phyloP scores from a whole-genome alignment of 768 basidiomycete genomes.

The Rhodotorula babjevae region DNA sequence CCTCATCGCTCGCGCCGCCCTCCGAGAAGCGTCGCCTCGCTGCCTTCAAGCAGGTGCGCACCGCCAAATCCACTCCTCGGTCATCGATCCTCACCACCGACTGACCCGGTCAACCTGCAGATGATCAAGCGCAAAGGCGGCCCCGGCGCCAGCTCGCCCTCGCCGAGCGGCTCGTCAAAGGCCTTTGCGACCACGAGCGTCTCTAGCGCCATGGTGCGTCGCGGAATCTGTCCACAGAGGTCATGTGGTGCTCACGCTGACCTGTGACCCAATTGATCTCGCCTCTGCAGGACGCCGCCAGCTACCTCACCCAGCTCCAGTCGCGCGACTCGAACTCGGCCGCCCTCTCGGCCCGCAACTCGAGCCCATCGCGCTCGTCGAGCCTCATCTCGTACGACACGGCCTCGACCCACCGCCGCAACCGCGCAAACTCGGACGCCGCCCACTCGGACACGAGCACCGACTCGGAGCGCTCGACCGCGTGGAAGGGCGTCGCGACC shows the following conservation, averaged over 20 bases:
- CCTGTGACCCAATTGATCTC: not conserved
- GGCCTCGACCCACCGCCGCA: not conserved
- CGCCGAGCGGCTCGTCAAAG: not conserved
- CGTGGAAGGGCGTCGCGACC: slow-evolving; percentile 32
- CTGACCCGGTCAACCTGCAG: not conserved
- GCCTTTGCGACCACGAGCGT: slow-evolving; percentile 1
- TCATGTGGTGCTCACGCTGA: too few relatives aligned
- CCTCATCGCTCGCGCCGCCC: not conserved
- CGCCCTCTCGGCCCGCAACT: not conserved
- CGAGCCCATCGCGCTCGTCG: slow-evolving; percentile 16
- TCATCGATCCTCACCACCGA: not conserved
- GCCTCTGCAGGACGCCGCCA: slow-evolving; percentile 21
- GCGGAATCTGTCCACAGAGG: not conserved
- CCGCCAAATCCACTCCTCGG: not conserved
- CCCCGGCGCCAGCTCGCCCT: not conserved
- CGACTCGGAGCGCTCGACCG: slow-evolving; percentile 5
- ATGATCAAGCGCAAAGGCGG: slow-evolving; percentile 27
- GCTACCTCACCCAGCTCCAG: slow-evolving; percentile 23
- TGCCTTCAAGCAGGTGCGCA: not conserved
- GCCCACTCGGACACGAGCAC: not conserved
- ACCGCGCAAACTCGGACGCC: slow-evolving; percentile 5
- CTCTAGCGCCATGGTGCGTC: slow-evolving; percentile 1
- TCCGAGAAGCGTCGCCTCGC: too few relatives aligned
- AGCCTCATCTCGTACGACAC: slow-evolving; percentile 36
- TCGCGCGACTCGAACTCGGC: slow-evolving; percentile 6